Conservation (phyloP, 2,329 filamentous ascomycete species). For the Ustilaginoidea virens region DNA sequence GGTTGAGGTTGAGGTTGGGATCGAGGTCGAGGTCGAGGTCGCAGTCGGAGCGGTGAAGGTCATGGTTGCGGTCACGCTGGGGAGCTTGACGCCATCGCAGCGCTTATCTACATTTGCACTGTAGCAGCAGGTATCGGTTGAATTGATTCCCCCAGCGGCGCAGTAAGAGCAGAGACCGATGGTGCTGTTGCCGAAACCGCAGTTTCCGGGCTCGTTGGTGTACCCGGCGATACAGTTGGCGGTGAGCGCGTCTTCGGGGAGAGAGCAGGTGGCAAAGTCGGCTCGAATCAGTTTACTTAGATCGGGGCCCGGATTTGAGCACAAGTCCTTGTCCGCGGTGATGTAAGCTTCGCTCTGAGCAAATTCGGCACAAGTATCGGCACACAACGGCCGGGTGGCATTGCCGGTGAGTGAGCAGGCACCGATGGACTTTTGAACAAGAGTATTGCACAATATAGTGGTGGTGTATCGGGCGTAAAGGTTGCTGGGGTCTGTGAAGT, state of each 20-base stretch:
- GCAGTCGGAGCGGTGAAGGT: constrained; percentile 35
- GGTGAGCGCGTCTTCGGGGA: constrained; percentile 66
- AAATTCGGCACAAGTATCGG: constrained; percentile 73
- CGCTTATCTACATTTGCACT: constrained; percentile 58
- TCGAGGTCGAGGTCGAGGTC: constrained; percentile 26
- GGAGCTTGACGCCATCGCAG: constrained; percentile 65
- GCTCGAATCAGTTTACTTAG: constrained; percentile 68
- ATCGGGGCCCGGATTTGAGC: constrained; percentile 47
- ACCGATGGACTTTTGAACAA: constrained; percentile 74
- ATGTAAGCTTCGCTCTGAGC: constrained; percentile 83
- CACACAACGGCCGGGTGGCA: constrained; percentile 64
- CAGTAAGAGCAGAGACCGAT: constrained; percentile 81
- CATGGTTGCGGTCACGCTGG: constrained; percentile 56
- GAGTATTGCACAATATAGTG: constrained; percentile 81
- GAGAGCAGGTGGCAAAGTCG: constrained; percentile 79
- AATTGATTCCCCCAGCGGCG: constrained; percentile 66
- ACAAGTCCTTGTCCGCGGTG: constrained; percentile 57
- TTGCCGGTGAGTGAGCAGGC: constrained; percentile 50
- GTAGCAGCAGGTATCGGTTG: constrained; percentile 90
- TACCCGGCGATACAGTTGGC: constrained; percentile 60
- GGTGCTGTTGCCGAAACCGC: constrained; percentile 61
- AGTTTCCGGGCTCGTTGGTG: constrained; percentile 72
- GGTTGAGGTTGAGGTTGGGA: constrained; percentile 7
- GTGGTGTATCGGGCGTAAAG: constrained; percentile 90
- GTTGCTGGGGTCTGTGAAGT: constrained; percentile 62